phyloP scores from a whole-genome alignment of 164 flowering plant genomes.

The Nymphaea thermarum region DNA sequence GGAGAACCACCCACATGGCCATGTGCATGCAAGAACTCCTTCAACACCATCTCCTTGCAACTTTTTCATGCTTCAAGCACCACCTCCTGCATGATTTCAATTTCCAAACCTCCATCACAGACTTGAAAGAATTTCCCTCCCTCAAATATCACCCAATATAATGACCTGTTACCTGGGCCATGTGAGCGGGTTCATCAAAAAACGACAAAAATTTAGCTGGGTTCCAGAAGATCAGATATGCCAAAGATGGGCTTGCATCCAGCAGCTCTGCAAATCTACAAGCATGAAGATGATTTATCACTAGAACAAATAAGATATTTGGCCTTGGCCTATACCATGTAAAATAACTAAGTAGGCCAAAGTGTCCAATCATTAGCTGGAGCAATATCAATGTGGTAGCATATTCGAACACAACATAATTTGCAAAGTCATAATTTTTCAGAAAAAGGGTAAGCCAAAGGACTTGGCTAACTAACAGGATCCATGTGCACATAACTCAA shows the following conservation, averaged over 20 bases:
- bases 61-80: slow-evolving; percentile 19
- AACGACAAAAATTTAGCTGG: slow-evolving; percentile 32
- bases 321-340: too few species aligned
- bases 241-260: slow-evolving; percentile 31
- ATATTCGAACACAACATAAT: too few species aligned
- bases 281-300: not conserved
- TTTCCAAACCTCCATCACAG: not conserved
- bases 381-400: too few species aligned
- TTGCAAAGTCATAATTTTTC: too few species aligned
- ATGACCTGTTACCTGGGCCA: slow-evolving; percentile 38
- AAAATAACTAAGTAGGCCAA: too few species aligned
- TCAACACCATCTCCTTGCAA: slow-evolving; percentile 21
- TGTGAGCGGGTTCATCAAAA: slow-evolving; percentile 48
- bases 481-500: too few species aligned
- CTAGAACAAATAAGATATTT: too few species aligned
- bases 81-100: slow-evolving; percentile 4
- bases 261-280: slow-evolving; percentile 57
- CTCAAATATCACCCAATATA: not conserved
- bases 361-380: too few species aligned
- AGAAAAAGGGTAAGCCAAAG: too few species aligned
- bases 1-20: slow-evolving; percentile 53
- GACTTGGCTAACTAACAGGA: too few species aligned
- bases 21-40: slow-evolving; percentile 65
- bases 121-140: not conserved
- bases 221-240: slow-evolving; percentile 31